Evolutionary conservation across 202 grass and related monocot species (phyloP).

Genomic region (Zizania palustris): DNA sequence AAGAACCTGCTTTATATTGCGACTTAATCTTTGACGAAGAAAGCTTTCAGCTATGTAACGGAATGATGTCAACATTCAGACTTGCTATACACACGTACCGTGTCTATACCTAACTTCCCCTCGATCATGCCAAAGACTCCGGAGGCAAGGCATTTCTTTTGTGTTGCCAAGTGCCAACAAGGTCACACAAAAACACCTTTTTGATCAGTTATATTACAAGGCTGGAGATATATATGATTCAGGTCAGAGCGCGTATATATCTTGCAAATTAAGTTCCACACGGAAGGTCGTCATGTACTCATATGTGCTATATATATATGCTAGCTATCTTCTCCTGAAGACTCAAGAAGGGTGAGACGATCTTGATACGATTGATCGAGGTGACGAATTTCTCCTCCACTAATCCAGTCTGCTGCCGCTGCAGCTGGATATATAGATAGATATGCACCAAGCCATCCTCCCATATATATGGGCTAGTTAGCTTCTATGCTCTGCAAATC

Average conservation of each 20-base stretch:
- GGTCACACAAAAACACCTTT: not conserved
- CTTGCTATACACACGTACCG: not conserved
- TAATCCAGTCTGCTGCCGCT: not conserved
- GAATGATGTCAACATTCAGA: not conserved
- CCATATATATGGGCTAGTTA: not conserved
- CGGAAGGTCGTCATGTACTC: constrained; percentile 4
- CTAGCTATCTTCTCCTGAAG: constrained; percentile 23
- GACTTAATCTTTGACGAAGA: not conserved
- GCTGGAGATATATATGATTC: not conserved
- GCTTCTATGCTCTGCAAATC: not conserved
- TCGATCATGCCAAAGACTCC: not conserved
- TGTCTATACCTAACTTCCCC: not conserved
- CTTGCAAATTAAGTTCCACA: constrained; percentile 34
- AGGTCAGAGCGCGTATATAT: not conserved
- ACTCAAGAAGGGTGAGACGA: constrained; percentile 14
- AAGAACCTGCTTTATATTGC: not conserved
- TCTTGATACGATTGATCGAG: constrained; percentile 26
- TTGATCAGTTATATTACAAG: constrained; percentile 9
- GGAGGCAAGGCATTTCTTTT: not conserved
- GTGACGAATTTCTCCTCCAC: constrained; percentile 21
- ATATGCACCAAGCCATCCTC: not conserved
- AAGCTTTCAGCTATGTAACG: too few relatives aligned
- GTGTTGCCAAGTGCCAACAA: not conserved
- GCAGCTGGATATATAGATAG: constrained; percentile 11
- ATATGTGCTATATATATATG: constrained; percentile 3